Base-by-base conservation (phyloP, 371 early-diverging fungal species). In the Actinomortierella ambigua region DNA sequence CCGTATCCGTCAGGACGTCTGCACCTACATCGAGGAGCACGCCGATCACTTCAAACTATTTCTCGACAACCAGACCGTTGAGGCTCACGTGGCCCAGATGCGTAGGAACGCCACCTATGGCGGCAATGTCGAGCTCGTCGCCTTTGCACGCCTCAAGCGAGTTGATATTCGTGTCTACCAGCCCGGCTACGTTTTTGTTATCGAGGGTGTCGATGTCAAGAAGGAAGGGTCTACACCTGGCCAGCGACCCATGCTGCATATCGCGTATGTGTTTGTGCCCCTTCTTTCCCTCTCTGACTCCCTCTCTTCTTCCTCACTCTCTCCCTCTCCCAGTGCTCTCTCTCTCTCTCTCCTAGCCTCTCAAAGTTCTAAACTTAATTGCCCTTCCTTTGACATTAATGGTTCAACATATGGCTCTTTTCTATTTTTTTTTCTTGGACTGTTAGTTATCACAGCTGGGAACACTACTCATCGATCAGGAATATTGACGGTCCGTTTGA, bases 41-140 rank as follows among this genome's bases (percentile, higher is more conserved):
- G 68, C 77, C 24, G 88, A 89, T 26, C 82, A 82, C 17, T 95
- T 90, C 67, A 76, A 79, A 47, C 82, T 81, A 8, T 95, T 95
- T 77, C 80, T 93, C 11, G 88, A 89, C 56, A 88, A 89, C 42
- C 81, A 80, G 29, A 68, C 90, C 1, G 86, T 92, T 53, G 88
- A 85, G 29, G 77, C 81, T 22, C 88, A 95, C 53, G 59, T 92
- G 0, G 55, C 56, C n/a, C 77, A 83, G 17, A 94, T 95, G 95
- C 78, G 84, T 24, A 75, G 76, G n/a, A 70, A 79, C 29, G 94
- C 91, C 8, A 87, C 86, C 0, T 94, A 83, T 76, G 94, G 92
- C 20, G 93, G 92, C 14, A 93, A 95, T 65, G 79, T 93, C 78
- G 95, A 94, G 73, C 60, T 95, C 22, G 94, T 88, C 1, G 94